Evolutionary conservation across 371 early-diverging fungal species (phyloP).

Genomic region (Mucor lusitanicus): DNA sequence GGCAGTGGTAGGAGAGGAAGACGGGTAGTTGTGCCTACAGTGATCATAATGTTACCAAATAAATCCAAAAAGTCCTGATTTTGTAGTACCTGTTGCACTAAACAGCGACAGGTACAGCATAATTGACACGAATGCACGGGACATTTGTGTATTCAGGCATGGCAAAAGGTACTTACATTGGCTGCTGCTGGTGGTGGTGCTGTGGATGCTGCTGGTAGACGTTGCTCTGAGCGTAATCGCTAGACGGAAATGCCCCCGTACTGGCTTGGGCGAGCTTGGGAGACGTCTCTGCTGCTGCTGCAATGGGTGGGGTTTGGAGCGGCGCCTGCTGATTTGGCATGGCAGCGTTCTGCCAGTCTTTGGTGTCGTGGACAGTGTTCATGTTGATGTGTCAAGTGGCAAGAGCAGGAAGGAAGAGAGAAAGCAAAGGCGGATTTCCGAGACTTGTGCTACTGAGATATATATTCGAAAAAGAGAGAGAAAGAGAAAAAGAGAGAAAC

Average conservation of each 20-base stretch:
- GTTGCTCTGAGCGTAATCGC: neutral
- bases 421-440: neutral
- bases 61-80: constrained; percentile 1
- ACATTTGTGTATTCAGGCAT: neutral
- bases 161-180: neutral
- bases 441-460: neutral
- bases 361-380: constrained; percentile 1
- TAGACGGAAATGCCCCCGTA: neutral
- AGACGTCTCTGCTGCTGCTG: constrained; percentile 1
- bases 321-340: constrained; percentile 5
- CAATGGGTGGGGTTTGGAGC: constrained; percentile 9
- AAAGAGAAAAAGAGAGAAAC: neutral
- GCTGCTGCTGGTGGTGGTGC: neutral
- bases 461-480: neutral
- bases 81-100: constrained; percentile 27
- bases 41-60: neutral
- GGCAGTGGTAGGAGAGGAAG: neutral
- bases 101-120: constrained; percentile 31
- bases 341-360: constrained; percentile 13
- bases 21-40: neutral
- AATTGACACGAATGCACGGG: constrained; percentile 9
- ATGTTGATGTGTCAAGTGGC: neutral
- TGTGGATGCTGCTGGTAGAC: neutral
- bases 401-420: neutral
- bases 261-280: constrained; percentile 7